These are phyloP conservation scores for Parathielavia hyrcaniae DNA, from an alignment of 495 filamentous ascomycete genomes.

Conservation along the genomic window DNA sequence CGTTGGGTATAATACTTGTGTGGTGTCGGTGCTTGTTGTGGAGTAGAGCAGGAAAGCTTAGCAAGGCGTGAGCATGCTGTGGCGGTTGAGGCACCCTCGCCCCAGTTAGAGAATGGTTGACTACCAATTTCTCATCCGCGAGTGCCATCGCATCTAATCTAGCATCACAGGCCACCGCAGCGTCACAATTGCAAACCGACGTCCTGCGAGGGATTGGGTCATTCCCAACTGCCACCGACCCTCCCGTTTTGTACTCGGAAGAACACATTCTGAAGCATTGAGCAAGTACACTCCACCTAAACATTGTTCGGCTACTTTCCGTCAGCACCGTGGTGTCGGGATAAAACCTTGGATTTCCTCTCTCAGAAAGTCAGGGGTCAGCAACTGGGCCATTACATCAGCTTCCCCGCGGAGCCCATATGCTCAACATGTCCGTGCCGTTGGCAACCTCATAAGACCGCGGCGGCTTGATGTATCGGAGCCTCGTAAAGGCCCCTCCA, in stretches of 20 bases:
- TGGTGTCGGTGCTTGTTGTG: too few species aligned
- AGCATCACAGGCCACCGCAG: neutral
- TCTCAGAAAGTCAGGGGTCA: neutral
- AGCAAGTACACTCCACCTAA: conserved; percentile 13
- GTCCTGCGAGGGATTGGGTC: neutral
- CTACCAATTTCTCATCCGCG: conserved; percentile 15
- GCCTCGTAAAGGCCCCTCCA: conserved; percentile 46
- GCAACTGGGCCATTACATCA: neutral
- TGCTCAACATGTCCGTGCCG: conserved; percentile 28
- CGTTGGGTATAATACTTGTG: too few species aligned
- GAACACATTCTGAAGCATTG: neutral
- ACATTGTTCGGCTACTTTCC: neutral
- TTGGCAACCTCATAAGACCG: conserved; percentile 53
- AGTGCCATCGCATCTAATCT: neutral
- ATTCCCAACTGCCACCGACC: conserved; percentile 1
- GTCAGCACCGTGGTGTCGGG: neutral
- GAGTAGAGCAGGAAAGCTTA: too few species aligned
- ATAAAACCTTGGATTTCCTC: neutral
- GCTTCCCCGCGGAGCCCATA: conserved; percentile 14
- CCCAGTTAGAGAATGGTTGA: neutral
- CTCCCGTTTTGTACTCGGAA: conserved; percentile 5
- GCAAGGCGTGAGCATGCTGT: conserved; percentile 20
- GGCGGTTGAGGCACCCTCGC: conserved; percentile 29
- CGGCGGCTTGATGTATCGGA: conserved; percentile 57
- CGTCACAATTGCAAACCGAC: neutral